Base-by-base conservation (phyloP, 179 eudicot species). In the Silene noctiflora region DNA sequence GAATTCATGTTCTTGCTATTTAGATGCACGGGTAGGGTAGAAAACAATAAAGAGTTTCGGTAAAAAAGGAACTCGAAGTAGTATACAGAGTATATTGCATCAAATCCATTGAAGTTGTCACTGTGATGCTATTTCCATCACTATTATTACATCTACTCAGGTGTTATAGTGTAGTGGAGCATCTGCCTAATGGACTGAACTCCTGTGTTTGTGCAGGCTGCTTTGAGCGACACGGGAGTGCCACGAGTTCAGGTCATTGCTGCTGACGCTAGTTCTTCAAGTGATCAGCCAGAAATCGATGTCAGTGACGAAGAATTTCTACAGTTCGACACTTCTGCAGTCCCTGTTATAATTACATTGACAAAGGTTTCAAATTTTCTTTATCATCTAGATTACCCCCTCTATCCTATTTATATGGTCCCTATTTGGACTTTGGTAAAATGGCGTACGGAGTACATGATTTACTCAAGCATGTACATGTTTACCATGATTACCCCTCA, bases 231-330 rank as follows among this genome's bases (percentile, higher is more conserved):
- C 80, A 90, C 99, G 2, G 94, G 90, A 33, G 81, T 96, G 71
- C 98, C 97, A 75, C 89, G 84, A 88, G 97, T 87, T 73, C 77
- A 86, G 75, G 88, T 95, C 75, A 84, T 89, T 76, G 81, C 89
- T 20, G 88, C 77, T 67, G 88, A 89, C n/a, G 80, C 76, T 14
- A 84, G 85, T 71, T 60, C 89, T 29, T 76, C 91, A 16, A 88
- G 89, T 71, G 93, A 89, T 80, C 88, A 89, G 74, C 97, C 97
- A 48, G 99, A 96, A 84, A 87, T 96, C 76, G 96, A 90, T 73
- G 79, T 93, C 21, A 93, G 99, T 29, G 97, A 93, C 72, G 98
- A 95, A 78, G 99, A 96, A 84, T 93, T 89, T 83, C 75, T 87
- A 42, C 92, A 90, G 80, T 90, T 96, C 35, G 97, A 93, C 86